phyloP scores from a whole-genome alignment of 2,329 filamentous ascomycete genomes.

The Aspergillus ochraceoroseus region DNA sequence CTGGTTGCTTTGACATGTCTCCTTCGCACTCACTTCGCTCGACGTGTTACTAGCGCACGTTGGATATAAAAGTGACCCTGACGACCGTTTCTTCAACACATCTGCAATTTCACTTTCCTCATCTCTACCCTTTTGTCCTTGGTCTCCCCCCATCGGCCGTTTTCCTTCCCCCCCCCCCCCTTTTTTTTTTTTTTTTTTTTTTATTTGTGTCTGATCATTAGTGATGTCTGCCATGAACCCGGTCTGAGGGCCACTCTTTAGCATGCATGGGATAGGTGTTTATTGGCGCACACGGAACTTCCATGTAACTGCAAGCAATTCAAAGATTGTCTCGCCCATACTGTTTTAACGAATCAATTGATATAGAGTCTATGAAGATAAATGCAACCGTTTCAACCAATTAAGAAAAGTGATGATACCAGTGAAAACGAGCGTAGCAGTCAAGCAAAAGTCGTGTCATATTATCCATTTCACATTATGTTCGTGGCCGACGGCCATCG shows the following conservation, averaged over 20 bases:
- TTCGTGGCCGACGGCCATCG: neutral
- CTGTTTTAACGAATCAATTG: constrained; percentile 1
- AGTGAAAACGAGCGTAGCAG: too few relatives aligned
- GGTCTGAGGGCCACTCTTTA: constrained; percentile 29
- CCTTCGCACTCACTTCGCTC: constrained; percentile 14
- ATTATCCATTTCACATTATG: neutral
- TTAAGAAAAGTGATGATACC: too few relatives aligned
- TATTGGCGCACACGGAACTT: constrained; percentile 30
- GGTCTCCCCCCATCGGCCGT: too few relatives aligned
- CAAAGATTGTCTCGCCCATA: constrained; percentile 12
- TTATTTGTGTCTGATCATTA: constrained; percentile 14
- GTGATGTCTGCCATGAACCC: constrained; percentile 32
- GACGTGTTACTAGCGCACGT: constrained; percentile 13
- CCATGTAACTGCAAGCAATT: constrained; percentile 19
- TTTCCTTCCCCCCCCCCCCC: constrained; percentile 1
- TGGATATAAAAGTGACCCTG: constrained; percentile 4
- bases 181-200: constrained; percentile 11
- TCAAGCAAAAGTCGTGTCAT: too few relatives aligned
- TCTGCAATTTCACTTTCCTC: too few relatives aligned
- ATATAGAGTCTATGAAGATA: constrained; percentile 6
- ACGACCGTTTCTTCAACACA: constrained; percentile 8
- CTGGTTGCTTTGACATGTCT: constrained; percentile 34
- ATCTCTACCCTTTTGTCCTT: too few relatives aligned
- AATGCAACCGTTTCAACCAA: too few relatives aligned
- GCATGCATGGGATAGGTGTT: constrained; percentile 41